Base-by-base conservation (phyloP, 148 eudicot species). In the Rhododendron mucronatum region DNA sequence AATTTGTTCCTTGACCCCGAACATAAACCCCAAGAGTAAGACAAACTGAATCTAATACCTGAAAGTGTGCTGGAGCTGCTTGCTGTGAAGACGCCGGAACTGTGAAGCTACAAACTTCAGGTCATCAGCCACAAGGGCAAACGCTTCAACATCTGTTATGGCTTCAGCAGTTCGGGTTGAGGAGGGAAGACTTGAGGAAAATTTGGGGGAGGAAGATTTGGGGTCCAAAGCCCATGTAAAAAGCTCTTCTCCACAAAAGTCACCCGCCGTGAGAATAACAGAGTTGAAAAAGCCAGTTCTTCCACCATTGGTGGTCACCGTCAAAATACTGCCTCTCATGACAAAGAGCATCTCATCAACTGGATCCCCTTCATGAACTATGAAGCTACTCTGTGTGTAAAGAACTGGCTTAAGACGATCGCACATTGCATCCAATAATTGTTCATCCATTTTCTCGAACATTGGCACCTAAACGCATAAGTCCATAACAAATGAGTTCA, bases 201-300 rank as follows among this genome's bases (percentile, higher is more conserved):
- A 86, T 16, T 88, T 89, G 65, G 94, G 94, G 86, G 93, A 88
- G 7, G 92, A 92, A 37, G 91, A 87, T 21, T 88, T 90, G 65
- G 94, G 95, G 85, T 92, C 97, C 81, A 94, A 82, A 15, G 95
- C 97, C 97, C 97, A 94, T 21, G 95, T 93, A 59, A 93, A 90
- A 87, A 94, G 93, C 90, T 93, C 95, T 85, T 94, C 97, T 75
- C 97, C 97, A 87, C 95, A 94, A 76, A 93, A 94, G 80, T 91
- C 95, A 33, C 94, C 94, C 5, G 93, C 91, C 14, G 86, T 87
- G 53, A 94, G 95, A 84, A 73, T 2, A 21, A 76, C 91, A 51
- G 92, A 88, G 91, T 93, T 92, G 86, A 94, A 91, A 89, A 93
- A 92, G 51, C 93, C 93, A 6, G 93, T 90, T 88, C 95, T 90